These are phyloP conservation scores for Stentor roeselii DNA, from an alignment of 73 alveolate species.

Conservation along the genomic window DNA sequence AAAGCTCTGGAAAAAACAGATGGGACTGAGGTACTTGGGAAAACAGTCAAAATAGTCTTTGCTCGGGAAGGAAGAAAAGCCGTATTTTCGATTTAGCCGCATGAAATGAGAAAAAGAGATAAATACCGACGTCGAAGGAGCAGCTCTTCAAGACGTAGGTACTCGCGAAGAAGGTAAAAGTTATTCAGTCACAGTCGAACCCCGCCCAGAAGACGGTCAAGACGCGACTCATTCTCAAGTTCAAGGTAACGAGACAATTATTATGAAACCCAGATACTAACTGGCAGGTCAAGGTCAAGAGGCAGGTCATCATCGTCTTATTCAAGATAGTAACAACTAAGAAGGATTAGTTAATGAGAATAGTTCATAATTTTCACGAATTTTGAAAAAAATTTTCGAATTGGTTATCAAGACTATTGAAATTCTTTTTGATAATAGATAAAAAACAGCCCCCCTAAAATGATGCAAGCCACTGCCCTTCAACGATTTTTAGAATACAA, in stretches of 20 bases:
- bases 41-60: constrained; percentile 7
- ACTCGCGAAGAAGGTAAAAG: neutral
- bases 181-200: constrained; percentile 16
- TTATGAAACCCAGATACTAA: neutral
- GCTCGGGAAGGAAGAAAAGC: constrained; percentile 29
- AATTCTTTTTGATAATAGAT: too few relatives aligned
- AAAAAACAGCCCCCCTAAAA: neutral
- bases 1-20: constrained; percentile 30
- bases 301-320: constrained; percentile 10
- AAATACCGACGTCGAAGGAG: neutral
- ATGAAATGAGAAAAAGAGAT: constrained; percentile 30
- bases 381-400: too few relatives aligned
- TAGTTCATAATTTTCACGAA: too few relatives aligned
- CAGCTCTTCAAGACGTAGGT: constrained; percentile 13
- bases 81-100: constrained; percentile 17
- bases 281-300: constrained; percentile 14
- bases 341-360: too few relatives aligned
- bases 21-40: constrained; percentile 29
- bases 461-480: neutral
- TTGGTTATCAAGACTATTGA: too few relatives aligned
- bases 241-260: constrained; percentile 10
- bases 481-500: neutral
- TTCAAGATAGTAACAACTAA: neutral
- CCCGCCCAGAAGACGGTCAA: neutral
- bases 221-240: constrained; percentile 17